Evolutionary conservation across 352 stramenopile species (phyloP).

Genomic region (Pythium scleroteichum): DNA sequence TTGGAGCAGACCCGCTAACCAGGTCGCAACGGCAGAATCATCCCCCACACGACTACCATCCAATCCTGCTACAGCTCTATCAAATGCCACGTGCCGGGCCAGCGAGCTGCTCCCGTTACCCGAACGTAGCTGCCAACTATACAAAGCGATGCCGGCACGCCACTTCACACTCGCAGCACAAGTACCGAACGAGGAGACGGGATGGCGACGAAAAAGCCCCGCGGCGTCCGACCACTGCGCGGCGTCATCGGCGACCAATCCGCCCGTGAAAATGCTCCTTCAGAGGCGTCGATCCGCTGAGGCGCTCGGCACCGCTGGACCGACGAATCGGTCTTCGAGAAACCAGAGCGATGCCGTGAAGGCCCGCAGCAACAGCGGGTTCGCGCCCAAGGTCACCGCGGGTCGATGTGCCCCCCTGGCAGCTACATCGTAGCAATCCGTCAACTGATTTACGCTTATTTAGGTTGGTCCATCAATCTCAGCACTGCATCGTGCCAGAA

Average conservation of each 20-base stretch:
- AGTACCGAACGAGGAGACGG: too few species aligned
- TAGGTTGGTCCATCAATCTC: conserved; percentile 1
- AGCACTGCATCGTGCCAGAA: neutral
- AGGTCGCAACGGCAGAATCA: too few species aligned
- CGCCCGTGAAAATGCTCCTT: conserved; percentile 64
- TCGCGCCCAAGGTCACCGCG: too few species aligned
- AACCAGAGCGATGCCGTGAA: neutral
- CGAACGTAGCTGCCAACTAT: too few species aligned
- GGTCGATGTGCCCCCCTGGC: too few species aligned
- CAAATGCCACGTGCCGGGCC: neutral
- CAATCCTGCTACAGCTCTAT: neutral
- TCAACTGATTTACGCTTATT: neutral
- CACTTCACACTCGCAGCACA: too few species aligned
- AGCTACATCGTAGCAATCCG: too few species aligned
- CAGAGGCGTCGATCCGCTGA: conserved; percentile 40
- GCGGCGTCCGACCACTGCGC: conserved; percentile 6
- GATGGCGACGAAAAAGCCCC: too few species aligned
- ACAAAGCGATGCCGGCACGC: too few species aligned
- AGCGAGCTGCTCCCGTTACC: neutral
- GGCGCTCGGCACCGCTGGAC: neutral
- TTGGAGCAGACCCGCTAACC: neutral
- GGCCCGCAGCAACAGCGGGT: neutral
- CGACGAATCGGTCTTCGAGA: neutral
- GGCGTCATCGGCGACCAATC: conserved; percentile 39
- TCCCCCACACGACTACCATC: too few species aligned